These are phyloP conservation scores for Salix koriyanagi DNA, from an alignment of 345 rosid species.

Conservation along the genomic window DNA sequence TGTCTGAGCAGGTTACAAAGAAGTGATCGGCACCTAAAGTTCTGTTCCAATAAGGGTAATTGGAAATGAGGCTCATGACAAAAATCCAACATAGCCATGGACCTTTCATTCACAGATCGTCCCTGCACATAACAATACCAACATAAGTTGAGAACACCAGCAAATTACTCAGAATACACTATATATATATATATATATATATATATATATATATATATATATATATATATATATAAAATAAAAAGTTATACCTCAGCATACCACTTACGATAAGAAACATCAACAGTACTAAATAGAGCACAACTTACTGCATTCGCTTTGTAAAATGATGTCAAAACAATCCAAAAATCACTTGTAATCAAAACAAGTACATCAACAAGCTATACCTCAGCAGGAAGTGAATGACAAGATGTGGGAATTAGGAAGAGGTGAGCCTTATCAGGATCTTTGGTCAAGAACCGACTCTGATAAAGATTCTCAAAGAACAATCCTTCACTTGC, in stretches of 20 bases:
- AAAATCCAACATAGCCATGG: not conserved
- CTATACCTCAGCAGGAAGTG: not conserved
- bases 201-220: too few species aligned
- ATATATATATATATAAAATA: too few species aligned
- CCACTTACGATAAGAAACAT: too few species aligned
- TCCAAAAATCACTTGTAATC: not conserved
- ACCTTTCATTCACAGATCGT: not conserved
- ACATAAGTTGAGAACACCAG: too few species aligned
- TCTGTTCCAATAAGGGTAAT: slow-evolving; percentile 25
- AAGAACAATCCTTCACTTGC: slow-evolving; percentile 21
- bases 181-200: too few species aligned
- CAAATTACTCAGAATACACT: too few species aligned
- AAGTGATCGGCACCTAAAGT: slow-evolving; percentile 26
- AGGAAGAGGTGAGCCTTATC: slow-evolving; percentile 20
- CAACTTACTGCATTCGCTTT: too few species aligned
- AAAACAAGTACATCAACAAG: too few species aligned
- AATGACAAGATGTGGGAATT: slow-evolving; percentile 11
- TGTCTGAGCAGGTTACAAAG: slow-evolving; percentile 21
- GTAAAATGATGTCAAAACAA: too few species aligned
- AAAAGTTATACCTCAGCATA: too few species aligned
- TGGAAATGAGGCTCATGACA: slow-evolving; percentile 1
- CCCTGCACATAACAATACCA: not conserved
- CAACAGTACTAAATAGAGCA: too few species aligned
- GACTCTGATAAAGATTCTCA: slow-evolving; percentile 13
- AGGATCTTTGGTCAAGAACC: slow-evolving; percentile 12